These are phyloP conservation scores for Triangularia verruculosa DNA, from an alignment of 2,329 filamentous ascomycete genomes.

Conservation along the genomic window DNA sequence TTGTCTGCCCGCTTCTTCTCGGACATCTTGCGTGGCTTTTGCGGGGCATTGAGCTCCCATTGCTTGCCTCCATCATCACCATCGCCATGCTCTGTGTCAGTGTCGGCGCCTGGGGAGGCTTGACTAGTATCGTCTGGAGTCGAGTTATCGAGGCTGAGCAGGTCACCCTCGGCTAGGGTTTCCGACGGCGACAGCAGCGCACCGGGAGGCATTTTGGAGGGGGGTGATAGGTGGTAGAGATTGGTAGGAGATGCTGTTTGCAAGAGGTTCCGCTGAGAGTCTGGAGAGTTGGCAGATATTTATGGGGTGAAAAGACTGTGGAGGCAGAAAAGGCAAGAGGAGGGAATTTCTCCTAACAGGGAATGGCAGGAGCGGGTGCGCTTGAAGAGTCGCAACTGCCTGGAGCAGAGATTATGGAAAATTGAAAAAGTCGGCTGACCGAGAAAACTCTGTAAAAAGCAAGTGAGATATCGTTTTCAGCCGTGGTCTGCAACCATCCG, in stretches of 20 bases:
- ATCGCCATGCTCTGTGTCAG: slow-evolving; percentile 22
- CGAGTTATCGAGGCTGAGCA: not conserved
- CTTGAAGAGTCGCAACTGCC: not conserved
- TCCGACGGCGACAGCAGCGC: not conserved
- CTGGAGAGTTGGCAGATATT: not conserved
- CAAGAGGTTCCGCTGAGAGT: not conserved
- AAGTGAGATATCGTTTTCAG: not conserved
- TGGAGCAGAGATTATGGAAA: not conserved
- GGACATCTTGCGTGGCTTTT: slow-evolving; percentile 38
- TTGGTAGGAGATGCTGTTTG: not conserved
- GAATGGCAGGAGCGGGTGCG: not conserved
- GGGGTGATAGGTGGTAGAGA: not conserved
- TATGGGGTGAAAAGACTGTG: not conserved
- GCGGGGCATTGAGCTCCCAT: slow-evolving; percentile 29
- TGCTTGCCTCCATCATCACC: slow-evolving; percentile 29
- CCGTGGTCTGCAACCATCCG: not conserved
- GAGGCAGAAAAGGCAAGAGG: not conserved
- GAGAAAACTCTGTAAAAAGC: not conserved
- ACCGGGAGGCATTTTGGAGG: not conserved
- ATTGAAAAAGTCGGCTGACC: not conserved
- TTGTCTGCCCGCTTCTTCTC: slow-evolving; percentile 50
- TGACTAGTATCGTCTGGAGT: not conserved
- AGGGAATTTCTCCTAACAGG: not conserved
- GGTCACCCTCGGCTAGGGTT: not conserved
- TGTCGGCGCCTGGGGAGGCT: not conserved